Percentiles rank a stretch among this genome's conserved stretches.
These are phyloP conservation scores for Arthrobotrys sinensis DNA, from an alignment of 2,329 filamentous ascomycete genomes.

Conservation along the genomic window DNA sequence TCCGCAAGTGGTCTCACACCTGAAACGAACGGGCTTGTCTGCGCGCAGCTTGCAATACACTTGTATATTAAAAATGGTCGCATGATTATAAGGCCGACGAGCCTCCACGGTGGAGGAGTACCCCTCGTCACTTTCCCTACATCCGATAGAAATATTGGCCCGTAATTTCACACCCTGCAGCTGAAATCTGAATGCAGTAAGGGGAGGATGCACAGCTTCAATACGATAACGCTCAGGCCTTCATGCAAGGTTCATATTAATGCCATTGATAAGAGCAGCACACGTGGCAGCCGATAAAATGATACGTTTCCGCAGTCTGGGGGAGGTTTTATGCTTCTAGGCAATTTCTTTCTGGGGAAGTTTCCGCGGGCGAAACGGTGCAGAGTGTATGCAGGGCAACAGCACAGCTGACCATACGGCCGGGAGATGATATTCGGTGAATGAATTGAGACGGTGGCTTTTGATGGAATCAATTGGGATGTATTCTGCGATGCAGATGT, in stretches of 20 bases:
- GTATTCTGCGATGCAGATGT: slow-evolving; percentile 41
- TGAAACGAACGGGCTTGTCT: slow-evolving; percentile 27
- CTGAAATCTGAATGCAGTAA: slow-evolving; percentile 33
- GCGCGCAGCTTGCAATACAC: slow-evolving; percentile 2
- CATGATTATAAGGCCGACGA: slow-evolving; percentile 40
- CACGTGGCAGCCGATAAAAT: slow-evolving; percentile 55
- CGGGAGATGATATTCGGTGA: slow-evolving; percentile 30
- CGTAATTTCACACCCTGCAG: slow-evolving; percentile 48
- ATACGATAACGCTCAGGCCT: slow-evolving; percentile 44
- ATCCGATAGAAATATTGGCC: slow-evolving; percentile 22
- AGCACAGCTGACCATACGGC: slow-evolving; percentile 38
- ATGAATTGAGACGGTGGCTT: slow-evolving; percentile 36
- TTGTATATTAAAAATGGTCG: slow-evolving; percentile 27
- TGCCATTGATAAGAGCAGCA: slow-evolving; percentile 35
- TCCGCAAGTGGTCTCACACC: slow-evolving; percentile 20
- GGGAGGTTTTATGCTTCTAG: slow-evolving; percentile 30
- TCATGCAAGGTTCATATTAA: slow-evolving; percentile 47
- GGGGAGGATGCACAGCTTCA: slow-evolving; percentile 8
- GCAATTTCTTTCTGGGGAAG: slow-evolving; percentile 24
- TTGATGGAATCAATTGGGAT: slow-evolving; percentile 31
- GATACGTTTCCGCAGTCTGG: slow-evolving; percentile 29
- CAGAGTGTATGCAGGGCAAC: slow-evolving; percentile 7
- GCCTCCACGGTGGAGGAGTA: slow-evolving; percentile 10
- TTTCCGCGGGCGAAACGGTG: slow-evolving; percentile 23
- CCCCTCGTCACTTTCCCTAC: slow-evolving; percentile 11